Evolutionary conservation across 2,329 filamentous ascomycete genomes (phyloP).

Genomic region (Ophiostoma ips): DNA sequence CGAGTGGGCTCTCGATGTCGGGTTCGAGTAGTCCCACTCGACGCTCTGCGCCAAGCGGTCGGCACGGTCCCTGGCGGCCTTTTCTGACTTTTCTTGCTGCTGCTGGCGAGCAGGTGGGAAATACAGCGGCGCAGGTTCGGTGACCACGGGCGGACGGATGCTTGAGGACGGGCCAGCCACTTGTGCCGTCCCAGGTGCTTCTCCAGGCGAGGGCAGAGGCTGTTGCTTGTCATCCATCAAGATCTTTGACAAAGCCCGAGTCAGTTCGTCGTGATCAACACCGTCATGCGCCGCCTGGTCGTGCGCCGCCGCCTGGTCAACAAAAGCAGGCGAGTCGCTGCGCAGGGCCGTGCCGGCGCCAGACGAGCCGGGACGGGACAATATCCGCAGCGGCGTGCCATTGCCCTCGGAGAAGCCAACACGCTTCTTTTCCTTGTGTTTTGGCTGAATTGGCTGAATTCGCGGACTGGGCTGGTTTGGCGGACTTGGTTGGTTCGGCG

Average conservation of each 20-base stretch:
- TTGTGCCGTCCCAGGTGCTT: neutral
- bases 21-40: slow-evolving; percentile 18
- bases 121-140: slow-evolving; percentile 10
- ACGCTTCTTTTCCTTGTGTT: slow-evolving; percentile 15
- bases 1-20: slow-evolving; percentile 18
- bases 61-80: slow-evolving; percentile 22
- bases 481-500: too few species aligned
- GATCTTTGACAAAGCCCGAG: slow-evolving; percentile 10
- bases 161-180: neutral
- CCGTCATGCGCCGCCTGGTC: slow-evolving; percentile 8
- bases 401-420: slow-evolving; percentile 13
- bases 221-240: slow-evolving; percentile 5
- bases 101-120: slow-evolving; percentile 9
- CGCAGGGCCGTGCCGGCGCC: neutral
- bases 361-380: neutral
- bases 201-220: neutral
- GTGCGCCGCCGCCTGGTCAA: neutral
- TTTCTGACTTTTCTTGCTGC: slow-evolving; percentile 17
- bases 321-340: neutral
- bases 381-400: neutral
- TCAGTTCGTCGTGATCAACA: slow-evolving; percentile 14
- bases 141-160: neutral
- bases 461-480: too few species aligned
- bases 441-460: too few species aligned
- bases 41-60: slow-evolving; percentile 22